Evolutionary conservation across 2,329 filamentous ascomycete species (phyloP).

Genomic region (Fusarium sp.): DNA sequence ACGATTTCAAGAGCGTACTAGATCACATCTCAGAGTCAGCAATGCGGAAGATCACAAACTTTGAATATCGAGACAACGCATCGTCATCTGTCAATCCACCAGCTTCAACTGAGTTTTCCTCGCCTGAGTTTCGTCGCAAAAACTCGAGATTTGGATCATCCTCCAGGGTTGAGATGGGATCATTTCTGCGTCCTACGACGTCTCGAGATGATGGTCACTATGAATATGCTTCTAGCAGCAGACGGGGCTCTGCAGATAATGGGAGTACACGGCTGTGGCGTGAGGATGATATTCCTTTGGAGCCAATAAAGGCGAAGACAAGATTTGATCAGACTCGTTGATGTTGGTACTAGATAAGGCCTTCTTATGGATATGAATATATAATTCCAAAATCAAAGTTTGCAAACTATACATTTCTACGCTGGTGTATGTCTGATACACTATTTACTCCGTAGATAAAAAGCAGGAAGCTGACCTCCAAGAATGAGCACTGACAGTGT

Average conservation of each 20-base stretch:
- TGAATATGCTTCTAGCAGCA: neutral
- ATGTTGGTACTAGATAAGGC: no score
- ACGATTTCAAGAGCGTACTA: conserved; percentile 33
- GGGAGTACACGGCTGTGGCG: neutral
- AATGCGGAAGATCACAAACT: conserved; percentile 31
- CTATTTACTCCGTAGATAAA: no score
- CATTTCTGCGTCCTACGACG: neutral
- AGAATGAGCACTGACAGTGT: neutral
- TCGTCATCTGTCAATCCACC: neutral
- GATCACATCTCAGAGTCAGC: conserved; percentile 32
- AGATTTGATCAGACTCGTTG: conserved; percentile 3
- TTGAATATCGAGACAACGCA: conserved; percentile 9
- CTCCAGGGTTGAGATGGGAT: neutral
- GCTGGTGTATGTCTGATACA: no score
- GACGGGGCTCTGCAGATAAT: neutral
- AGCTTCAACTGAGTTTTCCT: neutral
- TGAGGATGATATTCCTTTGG: neutral
- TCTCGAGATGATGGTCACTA: conserved; percentile 15
- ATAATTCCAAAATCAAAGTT: no score
- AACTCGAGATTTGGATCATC: neutral
- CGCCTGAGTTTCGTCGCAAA: neutral
- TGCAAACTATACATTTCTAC: no score
- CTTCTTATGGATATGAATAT: no score
- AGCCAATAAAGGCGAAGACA: neutral
- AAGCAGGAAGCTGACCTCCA: no score